Conservation (phyloP, 176 grass and related monocot species). For the Eleusine coracana region DNA sequence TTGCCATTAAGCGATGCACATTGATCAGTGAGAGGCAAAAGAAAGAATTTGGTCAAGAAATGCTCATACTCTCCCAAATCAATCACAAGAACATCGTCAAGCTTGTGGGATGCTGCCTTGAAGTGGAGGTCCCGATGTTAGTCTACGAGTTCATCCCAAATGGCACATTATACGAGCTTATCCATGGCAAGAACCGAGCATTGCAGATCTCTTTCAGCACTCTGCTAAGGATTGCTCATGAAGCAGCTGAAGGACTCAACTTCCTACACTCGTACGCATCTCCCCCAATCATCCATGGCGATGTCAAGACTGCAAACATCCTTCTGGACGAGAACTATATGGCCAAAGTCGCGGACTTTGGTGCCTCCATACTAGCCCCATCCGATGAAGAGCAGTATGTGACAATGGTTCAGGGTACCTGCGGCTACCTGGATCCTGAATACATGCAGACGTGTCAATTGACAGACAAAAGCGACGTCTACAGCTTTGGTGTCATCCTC, state of each 20-base stretch:
- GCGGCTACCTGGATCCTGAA: constrained; percentile 46
- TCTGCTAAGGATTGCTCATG: constrained; percentile 39
- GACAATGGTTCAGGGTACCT: constrained; percentile 42
- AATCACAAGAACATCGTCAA: constrained; percentile 49
- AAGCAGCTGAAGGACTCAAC: constrained; percentile 32
- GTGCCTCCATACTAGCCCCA: constrained; percentile 41
- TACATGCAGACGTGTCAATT: constrained; percentile 51
- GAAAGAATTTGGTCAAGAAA: constrained; percentile 44
- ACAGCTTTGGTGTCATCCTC: constrained; percentile 32
- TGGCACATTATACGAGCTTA: constrained; percentile 25
- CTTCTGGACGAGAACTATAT: constrained; percentile 35
- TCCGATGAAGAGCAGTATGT: constrained; percentile 40
- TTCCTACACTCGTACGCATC: constrained; percentile 29
- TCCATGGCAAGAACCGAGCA: constrained; percentile 40
- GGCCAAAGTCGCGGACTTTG: constrained; percentile 44
- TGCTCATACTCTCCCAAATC: constrained; percentile 44
- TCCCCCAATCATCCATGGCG: constrained; percentile 43
- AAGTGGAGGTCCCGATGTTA: constrained; percentile 44
- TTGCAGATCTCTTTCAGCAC: constrained; percentile 24
- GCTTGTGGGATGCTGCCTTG: constrained; percentile 36
- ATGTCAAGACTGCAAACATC: constrained; percentile 42
- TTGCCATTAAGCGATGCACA: constrained; percentile 33
- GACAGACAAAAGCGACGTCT: constrained; percentile 42
- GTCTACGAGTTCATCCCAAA: constrained; percentile 41
- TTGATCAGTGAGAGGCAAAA: constrained; percentile 33